These are phyloP conservation scores for Sporothrix pallida DNA, from an alignment of 2,329 filamentous ascomycete species.

Conservation along the genomic window DNA sequence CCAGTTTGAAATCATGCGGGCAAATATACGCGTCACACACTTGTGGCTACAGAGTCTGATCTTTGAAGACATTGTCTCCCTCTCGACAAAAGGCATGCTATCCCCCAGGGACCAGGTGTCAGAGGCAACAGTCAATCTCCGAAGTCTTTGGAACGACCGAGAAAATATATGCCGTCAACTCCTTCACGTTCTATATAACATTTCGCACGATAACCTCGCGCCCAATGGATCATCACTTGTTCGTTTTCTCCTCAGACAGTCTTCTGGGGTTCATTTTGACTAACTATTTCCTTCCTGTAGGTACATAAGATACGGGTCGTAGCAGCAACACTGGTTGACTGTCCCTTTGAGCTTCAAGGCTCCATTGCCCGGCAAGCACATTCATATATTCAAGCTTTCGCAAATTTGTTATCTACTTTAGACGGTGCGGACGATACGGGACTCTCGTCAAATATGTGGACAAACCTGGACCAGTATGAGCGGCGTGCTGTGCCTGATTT, in stretches of 20 bases:
- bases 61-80: slow-evolving; percentile 13
- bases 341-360: neutral
- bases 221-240: slow-evolving; percentile 14
- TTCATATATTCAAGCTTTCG: slow-evolving; percentile 7
- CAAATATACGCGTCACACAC: slow-evolving; percentile 13
- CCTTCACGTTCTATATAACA: slow-evolving; percentile 9
- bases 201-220: slow-evolving; percentile 7
- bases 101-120: neutral
- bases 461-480: slow-evolving; percentile 9
- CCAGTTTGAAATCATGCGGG: slow-evolving; percentile 15
- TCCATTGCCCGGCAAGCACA: neutral
- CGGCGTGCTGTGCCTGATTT: slow-evolving; percentile 1
- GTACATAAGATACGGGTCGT: slow-evolving; percentile 1
- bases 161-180: slow-evolving; percentile 1
- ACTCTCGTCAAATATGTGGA: slow-evolving; percentile 2
- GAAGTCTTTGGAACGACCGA: neutral
- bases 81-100: slow-evolving; percentile 2
- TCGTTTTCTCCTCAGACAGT: neutral
- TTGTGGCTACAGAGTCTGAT: neutral
- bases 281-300: neutral
- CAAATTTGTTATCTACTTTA: neutral
- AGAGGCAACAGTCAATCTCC: neutral
- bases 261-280: neutral
- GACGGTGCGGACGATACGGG: slow-evolving; percentile 1
- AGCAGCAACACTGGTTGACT: slow-evolving; percentile 5